Evolutionary conservation across 1,139 yeast species (phyloP).

Genomic region (Lodderomyces orthopsilosis): DNA sequence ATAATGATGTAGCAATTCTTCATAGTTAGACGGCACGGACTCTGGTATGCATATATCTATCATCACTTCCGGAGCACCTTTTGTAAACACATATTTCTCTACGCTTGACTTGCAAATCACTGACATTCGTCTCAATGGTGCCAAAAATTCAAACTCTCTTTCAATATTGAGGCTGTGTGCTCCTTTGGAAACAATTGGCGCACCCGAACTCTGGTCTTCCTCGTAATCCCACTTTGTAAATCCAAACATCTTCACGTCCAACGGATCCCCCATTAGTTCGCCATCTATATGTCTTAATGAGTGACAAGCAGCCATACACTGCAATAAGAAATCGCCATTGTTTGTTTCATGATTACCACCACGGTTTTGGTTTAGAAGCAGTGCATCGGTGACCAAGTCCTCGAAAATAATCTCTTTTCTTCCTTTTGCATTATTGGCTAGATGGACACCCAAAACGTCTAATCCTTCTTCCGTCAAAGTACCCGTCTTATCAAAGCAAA

Average conservation of each 20-base stretch:
- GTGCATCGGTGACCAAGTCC: constrained; percentile 34
- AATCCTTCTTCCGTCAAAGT: constrained; percentile 96
- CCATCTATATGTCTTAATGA: constrained; percentile 76
- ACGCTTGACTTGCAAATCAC: constrained; percentile 49
- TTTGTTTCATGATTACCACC: constrained; percentile 22
- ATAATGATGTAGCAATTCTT: constrained; percentile 71
- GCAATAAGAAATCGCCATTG: constrained; percentile 35
- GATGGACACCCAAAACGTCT: constrained; percentile 85
- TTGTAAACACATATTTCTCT: constrained; percentile 57
- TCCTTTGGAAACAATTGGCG: constrained; percentile 27
- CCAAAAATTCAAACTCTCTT: constrained; percentile 79
- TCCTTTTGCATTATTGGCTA: constrained; percentile 51
- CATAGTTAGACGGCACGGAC: constrained; percentile 72
- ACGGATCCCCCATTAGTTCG: constrained; percentile 87
- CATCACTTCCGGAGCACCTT: constrained; percentile 99
- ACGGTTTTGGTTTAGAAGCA: constrained; percentile 10
- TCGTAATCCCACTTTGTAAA: constrained; percentile 75
- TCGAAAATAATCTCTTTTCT: constrained; percentile 54
- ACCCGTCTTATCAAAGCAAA: constrained; percentile 96
- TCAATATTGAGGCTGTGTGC: constrained; percentile 48
- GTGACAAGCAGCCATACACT: constrained; percentile 81
- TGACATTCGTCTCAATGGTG: constrained; percentile 87
- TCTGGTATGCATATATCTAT: constrained; percentile 67
- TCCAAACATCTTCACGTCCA: constrained; percentile 89
- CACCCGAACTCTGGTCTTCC: constrained; percentile 49